phyloP scores from a whole-genome alignment of 352 stramenopile species.

The Thraustochytrium sp. region DNA sequence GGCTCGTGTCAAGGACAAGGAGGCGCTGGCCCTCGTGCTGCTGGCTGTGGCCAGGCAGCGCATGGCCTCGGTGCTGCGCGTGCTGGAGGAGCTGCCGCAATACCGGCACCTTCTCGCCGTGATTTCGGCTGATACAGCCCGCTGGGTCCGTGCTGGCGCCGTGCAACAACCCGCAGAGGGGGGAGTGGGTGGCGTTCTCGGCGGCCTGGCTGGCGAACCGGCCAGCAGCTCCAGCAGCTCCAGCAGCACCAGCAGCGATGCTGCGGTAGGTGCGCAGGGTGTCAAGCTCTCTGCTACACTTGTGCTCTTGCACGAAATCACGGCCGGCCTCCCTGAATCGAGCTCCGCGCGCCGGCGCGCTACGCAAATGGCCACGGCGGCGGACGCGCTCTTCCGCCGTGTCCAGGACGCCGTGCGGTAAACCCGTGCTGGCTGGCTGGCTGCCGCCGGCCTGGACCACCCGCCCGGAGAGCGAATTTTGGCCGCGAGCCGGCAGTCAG shows the following conservation, averaged over 20 bases:
- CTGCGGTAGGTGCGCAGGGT: too few species aligned
- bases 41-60: background rate
- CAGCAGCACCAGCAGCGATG: too few species aligned
- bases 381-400: constrained; percentile 28
- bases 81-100: background rate
- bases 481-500: too few species aligned
- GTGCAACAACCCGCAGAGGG: background rate
- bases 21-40: background rate
- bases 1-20: background rate
- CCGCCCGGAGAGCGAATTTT: too few species aligned
- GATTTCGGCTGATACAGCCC: background rate
- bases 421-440: too few species aligned
- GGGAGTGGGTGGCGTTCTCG: background rate
- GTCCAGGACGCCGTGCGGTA: constrained; percentile 17
- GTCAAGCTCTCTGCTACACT: background rate
- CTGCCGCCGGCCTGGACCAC: too few species aligned
- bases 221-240: too few species aligned
- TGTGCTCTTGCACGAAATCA: background rate
- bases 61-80: background rate
- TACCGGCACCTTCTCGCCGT: constrained; percentile 22
- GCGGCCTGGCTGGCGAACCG: too few species aligned
- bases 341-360: background rate
- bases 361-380: background rate
- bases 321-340: background rate
- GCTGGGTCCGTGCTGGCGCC: background rate